Conservation (phyloP, 2,329 filamentous ascomycete genomes). For the Didymella arachidicola region DNA sequence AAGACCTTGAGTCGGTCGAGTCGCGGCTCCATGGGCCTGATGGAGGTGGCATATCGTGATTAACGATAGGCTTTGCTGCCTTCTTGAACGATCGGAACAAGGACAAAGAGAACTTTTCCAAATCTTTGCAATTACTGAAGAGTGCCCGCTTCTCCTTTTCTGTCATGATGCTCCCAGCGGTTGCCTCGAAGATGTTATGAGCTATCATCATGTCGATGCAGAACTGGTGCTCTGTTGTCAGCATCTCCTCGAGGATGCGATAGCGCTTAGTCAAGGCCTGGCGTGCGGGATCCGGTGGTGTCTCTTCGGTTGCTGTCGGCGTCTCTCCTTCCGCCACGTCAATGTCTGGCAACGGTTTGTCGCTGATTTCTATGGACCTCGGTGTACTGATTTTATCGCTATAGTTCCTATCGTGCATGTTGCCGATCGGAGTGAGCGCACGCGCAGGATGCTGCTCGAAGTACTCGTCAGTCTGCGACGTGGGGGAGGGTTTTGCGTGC, state of each 20-base stretch:
- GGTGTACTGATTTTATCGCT: conserved; percentile 31
- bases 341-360: conserved; percentile 16
- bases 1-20: conserved; percentile 29
- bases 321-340: conserved; percentile 8
- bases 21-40: conserved; percentile 37
- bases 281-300: conserved; percentile 33
- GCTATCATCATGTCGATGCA: conserved; percentile 96
- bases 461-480: conserved; percentile 23
- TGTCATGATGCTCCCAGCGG: conserved; percentile 80
- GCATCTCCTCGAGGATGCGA: conserved; percentile 86
- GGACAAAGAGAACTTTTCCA: conserved; percentile 81
- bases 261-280: conserved; percentile 73
- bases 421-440: conserved; percentile 31
- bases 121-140: conserved; percentile 91
- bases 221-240: conserved; percentile 92
- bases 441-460: conserved; percentile 37
- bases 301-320: conserved; percentile 21
- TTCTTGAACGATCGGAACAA: conserved; percentile 84
- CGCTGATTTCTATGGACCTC: conserved; percentile 24
- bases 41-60: conserved; percentile 49
- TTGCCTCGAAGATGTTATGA: conserved; percentile 96
- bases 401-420: conserved; percentile 28
- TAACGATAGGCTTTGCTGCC: conserved; percentile 80
- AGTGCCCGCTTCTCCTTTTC: conserved; percentile 85
- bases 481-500: conserved; percentile 13